Evolutionary conservation across 352 stramenopile species (phyloP).

Genomic region (Saprolegnia parasitica): DNA sequence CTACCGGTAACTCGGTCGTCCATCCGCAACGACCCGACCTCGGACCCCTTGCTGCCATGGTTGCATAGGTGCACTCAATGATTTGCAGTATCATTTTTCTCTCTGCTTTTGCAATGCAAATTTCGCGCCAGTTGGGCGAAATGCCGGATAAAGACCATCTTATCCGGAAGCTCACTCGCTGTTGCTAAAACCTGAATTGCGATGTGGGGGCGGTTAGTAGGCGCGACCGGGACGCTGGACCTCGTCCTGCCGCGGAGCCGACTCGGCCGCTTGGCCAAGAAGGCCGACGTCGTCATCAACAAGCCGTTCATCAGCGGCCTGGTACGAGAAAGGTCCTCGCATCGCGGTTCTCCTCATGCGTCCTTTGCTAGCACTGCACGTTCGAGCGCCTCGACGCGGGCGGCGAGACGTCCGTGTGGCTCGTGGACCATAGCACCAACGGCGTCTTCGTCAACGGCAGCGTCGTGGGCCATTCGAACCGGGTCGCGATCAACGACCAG

Average conservation of each 20-base stretch:
- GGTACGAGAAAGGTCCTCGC: background rate
- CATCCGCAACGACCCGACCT: too few species aligned
- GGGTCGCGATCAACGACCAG: slow-evolving; percentile 14
- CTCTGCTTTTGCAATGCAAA: too few species aligned
- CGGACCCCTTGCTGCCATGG: too few species aligned
- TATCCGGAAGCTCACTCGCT: too few species aligned
- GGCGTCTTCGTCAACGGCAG: slow-evolving; percentile 26
- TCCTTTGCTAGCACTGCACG: slow-evolving; percentile 20
- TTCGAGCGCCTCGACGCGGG: background rate
- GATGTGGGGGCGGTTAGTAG: slow-evolving; percentile 27
- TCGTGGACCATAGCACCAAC: slow-evolving; percentile 24
- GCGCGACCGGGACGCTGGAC: slow-evolving; percentile 14
- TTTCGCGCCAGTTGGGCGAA: too few species aligned
- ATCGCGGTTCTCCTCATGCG: background rate
- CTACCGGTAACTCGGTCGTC: too few species aligned
- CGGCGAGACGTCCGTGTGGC: slow-evolving; percentile 11
- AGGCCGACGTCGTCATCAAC: slow-evolving; percentile 25
- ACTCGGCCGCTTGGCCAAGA: slow-evolving; percentile 14
- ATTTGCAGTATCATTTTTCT: too few species aligned
- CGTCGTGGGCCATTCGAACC: slow-evolving; percentile 18
- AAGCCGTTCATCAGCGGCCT: slow-evolving; percentile 23
- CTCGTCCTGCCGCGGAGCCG: slow-evolving; percentile 11
- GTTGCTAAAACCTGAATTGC: background rate
- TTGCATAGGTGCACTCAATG: too few species aligned
- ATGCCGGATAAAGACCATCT: too few species aligned